Evolutionary conservation across 2,329 filamentous ascomycete species (phyloP), one percentile per base, ranked within the genome.

Genomic region (Stagonosporopsis chrysanthemi): DNA sequence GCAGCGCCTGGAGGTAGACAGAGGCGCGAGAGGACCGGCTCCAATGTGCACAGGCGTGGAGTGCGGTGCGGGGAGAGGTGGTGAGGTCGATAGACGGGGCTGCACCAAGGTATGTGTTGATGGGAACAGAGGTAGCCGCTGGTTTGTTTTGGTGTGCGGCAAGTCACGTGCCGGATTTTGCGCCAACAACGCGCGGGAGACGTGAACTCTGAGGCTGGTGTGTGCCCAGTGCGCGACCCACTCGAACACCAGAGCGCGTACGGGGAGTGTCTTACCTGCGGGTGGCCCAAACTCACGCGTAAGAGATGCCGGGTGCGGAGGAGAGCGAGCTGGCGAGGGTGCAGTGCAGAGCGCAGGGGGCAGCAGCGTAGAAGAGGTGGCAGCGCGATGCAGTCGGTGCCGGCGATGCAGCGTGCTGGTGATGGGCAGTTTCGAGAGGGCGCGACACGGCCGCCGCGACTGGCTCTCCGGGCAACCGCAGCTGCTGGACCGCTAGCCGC

Each of bases 101-200:
- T 66, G 71, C 68, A 67, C 69, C 69, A 67, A 71, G 69, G 72
- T 73, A 68, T 64, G 62, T 74, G 72, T 73, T 74, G 69, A 69
- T 68, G 63, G 65, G 64, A 62, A 64, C 54, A 46, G 65, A 64
- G 58, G 69, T 63, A 67, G 65, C 56, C 61, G 65, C 58, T 58
- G 69, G 66, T 74, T 75, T 75, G 70, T 74, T 75, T 73, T 74
- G 70, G 65, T 69, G 61, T 64, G 62, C 61, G 54, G 54, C 43
- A 53, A 53, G 52, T 57, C 58, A 60, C 58, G 53, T 57, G 53
- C 45, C 33, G 44, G 31, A 39, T 51, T 50, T 53, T 62, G 60
- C 64, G 62, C 64, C 63, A 63, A 62, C 64, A 60, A 65, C 65
- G 64, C 65, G 62, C 59, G 59, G 55, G 55, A 64, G 64, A 73